Percentiles rank a stretch among this genome's conserved stretches.
These are phyloP conservation scores for Collybiopsis confluens DNA, from an alignment of 768 basidiomycete species.

Conservation along the genomic window DNA sequence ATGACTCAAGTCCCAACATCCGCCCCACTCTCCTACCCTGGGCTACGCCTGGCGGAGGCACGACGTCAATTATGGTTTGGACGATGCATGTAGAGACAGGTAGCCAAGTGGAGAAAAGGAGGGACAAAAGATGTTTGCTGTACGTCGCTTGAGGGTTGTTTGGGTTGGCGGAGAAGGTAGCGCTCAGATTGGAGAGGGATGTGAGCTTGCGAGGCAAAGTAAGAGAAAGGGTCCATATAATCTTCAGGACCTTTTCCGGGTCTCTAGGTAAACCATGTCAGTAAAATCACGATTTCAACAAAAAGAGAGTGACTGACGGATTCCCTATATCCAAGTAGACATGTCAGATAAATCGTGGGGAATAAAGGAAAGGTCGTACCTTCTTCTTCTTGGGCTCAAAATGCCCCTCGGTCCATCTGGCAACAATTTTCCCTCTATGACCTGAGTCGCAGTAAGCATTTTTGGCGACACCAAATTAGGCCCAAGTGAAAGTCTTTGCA, in stretches of 20 bases:
- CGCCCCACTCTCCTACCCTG: slow-evolving; percentile 83
- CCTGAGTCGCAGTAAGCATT: too few species aligned
- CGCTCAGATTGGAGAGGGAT: slow-evolving; percentile 27
- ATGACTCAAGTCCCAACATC: slow-evolving; percentile 67
- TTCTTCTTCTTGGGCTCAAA: too few species aligned
- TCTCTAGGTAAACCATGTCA: slow-evolving; percentile 58
- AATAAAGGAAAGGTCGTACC: too few species aligned
- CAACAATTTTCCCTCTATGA: too few species aligned
- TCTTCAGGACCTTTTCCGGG: slow-evolving; percentile 83
- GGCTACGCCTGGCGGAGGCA: slow-evolving; percentile 83
- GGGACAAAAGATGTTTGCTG: slow-evolving; percentile 71
- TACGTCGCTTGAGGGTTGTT: slow-evolving; percentile 41
- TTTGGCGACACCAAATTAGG: too few species aligned
- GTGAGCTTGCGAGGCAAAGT: slow-evolving; percentile 87
- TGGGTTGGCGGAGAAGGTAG: not conserved
- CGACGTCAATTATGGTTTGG: slow-evolving; percentile 85
- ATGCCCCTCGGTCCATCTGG: too few species aligned
- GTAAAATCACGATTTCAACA: too few species aligned
- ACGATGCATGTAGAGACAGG: slow-evolving; percentile 91
- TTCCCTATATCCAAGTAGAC: too few species aligned
- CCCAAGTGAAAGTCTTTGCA: too few species aligned
- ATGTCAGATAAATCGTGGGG: too few species aligned
- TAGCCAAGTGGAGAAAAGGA: slow-evolving; percentile 95
- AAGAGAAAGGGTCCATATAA: slow-evolving; percentile 75
- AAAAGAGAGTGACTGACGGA: too few species aligned